These are phyloP conservation scores for Hsuehochloa calcarea DNA, from an alignment of 176 grass and related monocot species.

Conservation along the genomic window DNA sequence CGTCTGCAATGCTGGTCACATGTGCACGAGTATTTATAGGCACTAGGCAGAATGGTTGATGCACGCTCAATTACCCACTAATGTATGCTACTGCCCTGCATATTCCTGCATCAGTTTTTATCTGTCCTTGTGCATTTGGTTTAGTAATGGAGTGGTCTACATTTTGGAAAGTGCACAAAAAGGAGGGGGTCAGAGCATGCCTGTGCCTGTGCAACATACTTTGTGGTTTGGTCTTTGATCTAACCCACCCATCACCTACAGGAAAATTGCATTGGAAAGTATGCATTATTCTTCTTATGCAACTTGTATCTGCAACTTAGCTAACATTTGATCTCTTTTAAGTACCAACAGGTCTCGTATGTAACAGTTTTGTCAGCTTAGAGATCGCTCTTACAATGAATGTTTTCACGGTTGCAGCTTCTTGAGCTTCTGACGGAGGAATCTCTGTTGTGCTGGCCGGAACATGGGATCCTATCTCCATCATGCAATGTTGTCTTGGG, in stretches of 20 bases:
- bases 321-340: neutral
- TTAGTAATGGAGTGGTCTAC: conserved; percentile 7
- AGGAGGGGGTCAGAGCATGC: neutral
- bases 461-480: neutral
- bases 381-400: too few relatives aligned
- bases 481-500: too few relatives aligned
- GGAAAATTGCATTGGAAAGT: neutral
- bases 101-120: conserved; percentile 11
- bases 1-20: neutral
- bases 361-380: neutral
- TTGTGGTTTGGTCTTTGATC: conserved; percentile 12
- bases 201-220: neutral
- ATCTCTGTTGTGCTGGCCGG: neutral
- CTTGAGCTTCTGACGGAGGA: neutral
- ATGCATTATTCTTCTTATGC: too few relatives aligned
- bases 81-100: neutral
- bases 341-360: neutral
- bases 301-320: too few relatives aligned
- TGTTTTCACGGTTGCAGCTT: neutral
- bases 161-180: neutral
- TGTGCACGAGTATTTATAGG: conserved; percentile 31
- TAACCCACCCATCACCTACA: neutral
- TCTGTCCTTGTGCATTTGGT: neutral
- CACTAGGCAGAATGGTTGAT: conserved; percentile 21
- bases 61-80: neutral